Conservation (phyloP, 2,329 filamentous ascomycete genomes). For the Scytalidium sp. region DNA sequence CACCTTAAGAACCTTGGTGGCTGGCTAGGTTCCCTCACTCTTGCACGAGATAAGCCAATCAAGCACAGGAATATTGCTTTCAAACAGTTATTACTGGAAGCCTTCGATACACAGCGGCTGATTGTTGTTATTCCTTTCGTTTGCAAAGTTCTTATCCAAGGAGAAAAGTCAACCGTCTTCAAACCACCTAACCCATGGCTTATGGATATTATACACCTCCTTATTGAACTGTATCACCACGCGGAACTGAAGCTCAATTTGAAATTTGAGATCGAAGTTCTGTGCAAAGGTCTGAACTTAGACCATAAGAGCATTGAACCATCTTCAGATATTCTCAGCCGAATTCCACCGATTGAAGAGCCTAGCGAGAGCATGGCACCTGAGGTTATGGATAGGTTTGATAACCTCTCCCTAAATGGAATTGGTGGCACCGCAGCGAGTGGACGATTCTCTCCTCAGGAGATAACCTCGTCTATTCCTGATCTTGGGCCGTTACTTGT, state of each 20-base stretch:
- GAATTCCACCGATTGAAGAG: slow-evolving; percentile 61
- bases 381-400: slow-evolving; percentile 76
- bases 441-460: slow-evolving; percentile 72
- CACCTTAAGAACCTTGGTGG: slow-evolving; percentile 91
- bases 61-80: slow-evolving; percentile 96
- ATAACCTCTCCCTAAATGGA: slow-evolving; percentile 75
- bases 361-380: slow-evolving; percentile 51
- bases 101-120: slow-evolving; percentile 86
- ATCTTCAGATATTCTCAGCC: slow-evolving; percentile 79
- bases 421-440: slow-evolving; percentile 66
- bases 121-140: slow-evolving; percentile 95
- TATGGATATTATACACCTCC: slow-evolving; percentile 88
- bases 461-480: slow-evolving; percentile 76
- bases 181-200: slow-evolving; percentile 95
- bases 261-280: slow-evolving; percentile 97
- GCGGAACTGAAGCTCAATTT: slow-evolving; percentile 93
- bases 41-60: slow-evolving; percentile 92
- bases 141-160: slow-evolving; percentile 90
- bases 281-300: slow-evolving; percentile 89
- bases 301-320: slow-evolving; percentile 91
- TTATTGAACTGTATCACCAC: slow-evolving; percentile 91
- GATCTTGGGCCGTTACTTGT: slow-evolving; percentile 77
- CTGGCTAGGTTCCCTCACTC: slow-evolving; percentile 90
- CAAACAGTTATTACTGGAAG: slow-evolving; percentile 91
- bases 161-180: slow-evolving; percentile 82